Conservation (phyloP, 768 basidiomycete species). For the Kwoniella newhampshirensis region DNA sequence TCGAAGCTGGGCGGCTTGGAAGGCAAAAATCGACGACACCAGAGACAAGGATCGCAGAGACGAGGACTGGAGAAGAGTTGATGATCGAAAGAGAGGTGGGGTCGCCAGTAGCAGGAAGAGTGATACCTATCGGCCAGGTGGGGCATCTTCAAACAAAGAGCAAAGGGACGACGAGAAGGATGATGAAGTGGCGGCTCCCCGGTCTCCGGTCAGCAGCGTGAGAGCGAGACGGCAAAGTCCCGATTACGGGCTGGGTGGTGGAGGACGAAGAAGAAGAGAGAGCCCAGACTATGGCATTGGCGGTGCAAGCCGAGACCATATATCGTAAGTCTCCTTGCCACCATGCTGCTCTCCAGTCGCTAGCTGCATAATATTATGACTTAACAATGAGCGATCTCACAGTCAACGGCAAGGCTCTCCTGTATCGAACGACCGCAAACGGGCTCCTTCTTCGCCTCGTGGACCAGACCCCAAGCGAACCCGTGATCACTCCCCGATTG, state of each 20-base stretch:
- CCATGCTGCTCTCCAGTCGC: too few species aligned
- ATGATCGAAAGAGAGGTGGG: not conserved
- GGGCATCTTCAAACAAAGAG: not conserved
- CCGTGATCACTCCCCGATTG: conserved; percentile 10
- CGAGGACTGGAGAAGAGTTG: conserved; percentile 5
- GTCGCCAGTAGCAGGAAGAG: not conserved
- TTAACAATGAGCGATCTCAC: not conserved
- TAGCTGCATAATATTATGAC: too few species aligned
- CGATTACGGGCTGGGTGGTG: not conserved
- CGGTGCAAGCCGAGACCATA: conserved; percentile 4
- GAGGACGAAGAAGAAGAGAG: conserved; percentile 12
- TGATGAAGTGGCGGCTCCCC: not conserved
- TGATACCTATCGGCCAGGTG: not conserved
- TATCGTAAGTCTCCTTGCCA: conserved; percentile 1
- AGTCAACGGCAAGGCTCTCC: conserved; percentile 12
- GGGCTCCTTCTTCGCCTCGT: conserved; percentile 11
- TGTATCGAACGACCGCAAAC: conserved; percentile 16
- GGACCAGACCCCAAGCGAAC: conserved; percentile 14
- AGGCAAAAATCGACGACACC: conserved; percentile 10
- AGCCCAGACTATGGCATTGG: conserved; percentile 45
- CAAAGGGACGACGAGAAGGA: conserved; percentile 37
- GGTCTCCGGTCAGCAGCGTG: not conserved
- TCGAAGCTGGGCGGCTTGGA: conserved; percentile 27
- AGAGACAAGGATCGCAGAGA: not conserved
- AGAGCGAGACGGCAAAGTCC: not conserved